phyloP scores from a whole-genome alignment of 2,329 filamentous ascomycete genomes.

The Chaetomiaceae sp. region DNA sequence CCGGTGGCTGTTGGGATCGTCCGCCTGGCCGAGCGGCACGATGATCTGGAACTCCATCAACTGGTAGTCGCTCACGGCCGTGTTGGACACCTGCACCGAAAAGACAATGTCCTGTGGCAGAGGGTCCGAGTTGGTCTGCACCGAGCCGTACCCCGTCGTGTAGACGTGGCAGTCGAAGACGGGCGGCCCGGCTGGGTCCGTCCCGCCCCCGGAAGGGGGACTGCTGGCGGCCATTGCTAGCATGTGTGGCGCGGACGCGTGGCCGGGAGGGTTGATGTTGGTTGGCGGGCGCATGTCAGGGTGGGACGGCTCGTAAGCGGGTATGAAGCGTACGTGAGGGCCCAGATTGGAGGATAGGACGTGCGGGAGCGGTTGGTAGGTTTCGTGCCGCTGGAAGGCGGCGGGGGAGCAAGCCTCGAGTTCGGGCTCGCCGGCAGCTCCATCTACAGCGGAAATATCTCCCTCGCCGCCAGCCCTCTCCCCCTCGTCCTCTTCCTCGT shows the following conservation, averaged over 20 bases:
- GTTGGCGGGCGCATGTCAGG: background rate
- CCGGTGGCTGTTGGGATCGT: background rate
- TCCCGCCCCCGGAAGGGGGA: too few species aligned
- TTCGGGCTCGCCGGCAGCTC: too few species aligned
- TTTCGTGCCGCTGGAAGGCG: background rate
- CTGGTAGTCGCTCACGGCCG: background rate
- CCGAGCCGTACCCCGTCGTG: background rate
- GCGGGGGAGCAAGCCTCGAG: too few species aligned
- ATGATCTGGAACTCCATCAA: background rate
- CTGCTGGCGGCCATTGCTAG: too few species aligned
- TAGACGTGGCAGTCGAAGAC: background rate
- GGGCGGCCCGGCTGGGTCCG: background rate
- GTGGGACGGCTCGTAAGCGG: background rate
- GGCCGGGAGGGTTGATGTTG: background rate
- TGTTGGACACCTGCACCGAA: background rate
- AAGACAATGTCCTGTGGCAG: background rate
- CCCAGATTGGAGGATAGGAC: background rate
- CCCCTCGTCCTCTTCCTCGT: background rate
- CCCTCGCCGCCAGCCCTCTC: too few species aligned
- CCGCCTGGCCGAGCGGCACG: background rate
- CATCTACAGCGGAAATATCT: too few species aligned
- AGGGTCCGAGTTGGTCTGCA: background rate
- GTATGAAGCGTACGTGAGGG: background rate
- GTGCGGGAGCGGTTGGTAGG: background rate
- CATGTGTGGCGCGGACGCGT: background rate